phyloP scores from a whole-genome alignment of 1,139 yeast species.

The Taphrina communis region DNA sequence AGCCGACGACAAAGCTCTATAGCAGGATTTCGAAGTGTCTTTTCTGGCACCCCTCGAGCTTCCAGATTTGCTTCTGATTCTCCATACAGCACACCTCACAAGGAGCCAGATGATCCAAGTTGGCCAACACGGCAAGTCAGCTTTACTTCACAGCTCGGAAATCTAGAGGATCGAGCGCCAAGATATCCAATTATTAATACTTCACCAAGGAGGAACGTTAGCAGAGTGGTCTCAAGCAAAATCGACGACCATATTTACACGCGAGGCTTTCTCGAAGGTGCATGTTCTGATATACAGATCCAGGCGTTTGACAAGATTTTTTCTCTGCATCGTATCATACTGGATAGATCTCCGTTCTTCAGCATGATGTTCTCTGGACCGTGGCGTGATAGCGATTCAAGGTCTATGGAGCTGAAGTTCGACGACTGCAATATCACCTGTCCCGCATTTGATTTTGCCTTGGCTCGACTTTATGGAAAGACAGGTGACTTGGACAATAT shows the following conservation, averaged over 20 bases:
- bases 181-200: constrained; percentile 17
- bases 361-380: constrained; percentile 55
- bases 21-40: constrained; percentile 4
- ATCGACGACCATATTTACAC: constrained; percentile 43
- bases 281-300: constrained; percentile 59
- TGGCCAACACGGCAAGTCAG: constrained; percentile 34
- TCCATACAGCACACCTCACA: constrained; percentile 33
- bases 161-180: constrained; percentile 9
- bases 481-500: constrained; percentile 51
- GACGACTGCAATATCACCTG: constrained; percentile 55
- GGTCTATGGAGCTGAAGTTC: constrained; percentile 54
- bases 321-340: constrained; percentile 56
- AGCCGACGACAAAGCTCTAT: background rate
- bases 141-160: constrained; percentile 3
- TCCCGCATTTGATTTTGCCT: constrained; percentile 57
- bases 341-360: constrained; percentile 59
- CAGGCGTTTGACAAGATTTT: constrained; percentile 57
- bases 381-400: constrained; percentile 53
- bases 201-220: constrained; percentile 20
- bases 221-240: constrained; percentile 24
- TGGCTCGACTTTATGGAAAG: constrained; percentile 58
- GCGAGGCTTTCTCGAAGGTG: constrained; percentile 51
- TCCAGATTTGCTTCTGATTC: constrained; percentile 20
- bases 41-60: constrained; percentile 12
- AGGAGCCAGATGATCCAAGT: constrained; percentile 36